A percentile compares a stretch with the other conserved stretches of the same genome.
phyloP scores from a whole-genome alignment of 2,329 filamentous ascomycete genomes.

The Daldinia sp. region DNA sequence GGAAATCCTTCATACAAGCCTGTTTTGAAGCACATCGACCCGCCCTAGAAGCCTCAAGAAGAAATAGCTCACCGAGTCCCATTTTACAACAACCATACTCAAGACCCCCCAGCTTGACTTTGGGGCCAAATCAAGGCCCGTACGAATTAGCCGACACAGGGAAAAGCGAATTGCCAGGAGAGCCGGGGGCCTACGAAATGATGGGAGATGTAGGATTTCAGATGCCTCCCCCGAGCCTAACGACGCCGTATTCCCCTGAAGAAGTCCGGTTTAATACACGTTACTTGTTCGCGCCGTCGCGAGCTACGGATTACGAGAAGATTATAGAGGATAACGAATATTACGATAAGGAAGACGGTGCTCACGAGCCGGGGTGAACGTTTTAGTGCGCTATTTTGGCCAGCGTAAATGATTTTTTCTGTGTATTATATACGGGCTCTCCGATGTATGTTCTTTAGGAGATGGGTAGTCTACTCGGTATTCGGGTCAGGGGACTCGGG shows the following conservation, averaged over 20 bases:
- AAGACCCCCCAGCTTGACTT: constrained; percentile 14
- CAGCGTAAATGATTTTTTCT: neutral
- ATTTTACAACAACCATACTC: constrained; percentile 8
- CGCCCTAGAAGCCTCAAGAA: neutral
- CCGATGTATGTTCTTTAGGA: neutral
- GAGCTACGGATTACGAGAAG: neutral
- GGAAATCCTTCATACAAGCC: constrained; percentile 37
- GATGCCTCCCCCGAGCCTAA: constrained; percentile 14
- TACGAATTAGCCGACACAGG: constrained; percentile 5
- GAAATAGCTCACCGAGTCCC: constrained; percentile 17
- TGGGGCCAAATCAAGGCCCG: constrained; percentile 7
- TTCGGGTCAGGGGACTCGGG: neutral
- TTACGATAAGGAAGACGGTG: neutral
- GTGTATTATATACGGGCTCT: neutral
- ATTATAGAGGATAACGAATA: neutral
- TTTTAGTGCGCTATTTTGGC: neutral
- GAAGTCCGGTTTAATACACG: constrained; percentile 7
- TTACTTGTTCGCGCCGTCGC: neutral
- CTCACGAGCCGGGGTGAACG: neutral
- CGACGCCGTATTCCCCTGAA: constrained; percentile 1
- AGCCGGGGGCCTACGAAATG: neutral
- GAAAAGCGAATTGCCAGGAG: neutral
- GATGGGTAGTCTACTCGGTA: neutral
- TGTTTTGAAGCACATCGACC: constrained; percentile 38
- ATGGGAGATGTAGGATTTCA: constrained; percentile 13